Base-by-base conservation (phyloP, 257 asterid species). In the Cruciata laevipes region DNA sequence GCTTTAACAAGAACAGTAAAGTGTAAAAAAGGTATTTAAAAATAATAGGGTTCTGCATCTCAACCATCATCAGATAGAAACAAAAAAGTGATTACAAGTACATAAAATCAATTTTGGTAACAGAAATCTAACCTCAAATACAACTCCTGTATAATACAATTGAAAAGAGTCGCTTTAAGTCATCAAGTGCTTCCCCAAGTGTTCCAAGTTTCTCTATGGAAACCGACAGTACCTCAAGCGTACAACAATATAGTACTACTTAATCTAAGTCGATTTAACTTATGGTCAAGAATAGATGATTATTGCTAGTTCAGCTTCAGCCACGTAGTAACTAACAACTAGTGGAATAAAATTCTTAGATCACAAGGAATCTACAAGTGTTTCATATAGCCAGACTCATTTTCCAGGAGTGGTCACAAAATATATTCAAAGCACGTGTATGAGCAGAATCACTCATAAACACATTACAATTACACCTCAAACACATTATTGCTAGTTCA, bases 111-210 rank as follows among this genome's bases (percentile, higher is more conserved):
- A 49, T 38, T 49, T n/a, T 33, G 11, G 25, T 52, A 49, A 27
- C 63, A 21, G 32, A 21, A 63, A 33, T 51, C 63, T 67, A 70
- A 88, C 99, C 97, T 94, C 99, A 77, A 94, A 94, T 31, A 94
- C 97, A 11, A 90, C 86, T 77, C 99, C 97, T 16, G 97, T 94
- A 76, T 94, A 94, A 79, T 94, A 94, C 92, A 68, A 88, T 95
- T 60, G 89, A 79, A 79, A 94, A 94, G 66, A 94, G 84, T 74
- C 82, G 77, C 83, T 87, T 90, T 77, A 90, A 79, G 70, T 94
- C 97, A 63, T 85, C 66, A 61, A 94, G 80, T 60, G 92, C 97
- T 78, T 93, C 97, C 63, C 87, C 87, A 44, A 87, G 73, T 61
- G 76, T 76, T 25, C 96, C 97, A 51, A 94, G 87, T 86, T 88